Percentiles rank a stretch among this genome's conserved stretches.
phyloP scores from a whole-genome alignment of 2,329 filamentous ascomycete genomes.

The Ascochyta koolunga region DNA sequence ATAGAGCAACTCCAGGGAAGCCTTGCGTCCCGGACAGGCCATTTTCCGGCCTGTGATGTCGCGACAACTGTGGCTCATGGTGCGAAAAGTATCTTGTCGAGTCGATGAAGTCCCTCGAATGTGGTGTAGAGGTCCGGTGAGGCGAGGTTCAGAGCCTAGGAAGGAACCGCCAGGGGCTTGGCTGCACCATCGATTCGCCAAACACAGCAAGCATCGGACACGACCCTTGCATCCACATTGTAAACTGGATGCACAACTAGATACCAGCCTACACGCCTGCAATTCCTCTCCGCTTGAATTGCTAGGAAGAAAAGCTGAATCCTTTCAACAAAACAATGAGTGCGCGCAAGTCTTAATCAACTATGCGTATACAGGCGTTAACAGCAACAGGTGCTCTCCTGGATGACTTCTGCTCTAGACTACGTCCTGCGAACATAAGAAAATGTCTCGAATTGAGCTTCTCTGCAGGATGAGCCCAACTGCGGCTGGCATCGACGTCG shows the following conservation, averaged over 20 bases:
- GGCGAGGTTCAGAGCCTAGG: conserved; percentile 1
- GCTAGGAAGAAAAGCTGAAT: neutral
- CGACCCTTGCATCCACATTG: neutral
- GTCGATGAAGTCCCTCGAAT: conserved; percentile 3
- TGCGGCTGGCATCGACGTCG: no score
- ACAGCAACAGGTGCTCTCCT: neutral
- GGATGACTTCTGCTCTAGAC: no score
- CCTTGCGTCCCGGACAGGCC: conserved; percentile 24
- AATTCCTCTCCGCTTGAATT: neutral
- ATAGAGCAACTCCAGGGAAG: conserved; percentile 23
- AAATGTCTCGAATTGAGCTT: no score
- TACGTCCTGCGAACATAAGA: no score
- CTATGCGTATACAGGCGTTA: neutral
- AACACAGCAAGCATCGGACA: conserved; percentile 4
- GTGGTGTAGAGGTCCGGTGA: neutral
- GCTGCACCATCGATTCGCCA: conserved; percentile 1
- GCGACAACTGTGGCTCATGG: conserved; percentile 11
- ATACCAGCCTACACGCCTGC: neutral
- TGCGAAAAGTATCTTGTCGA: neutral
- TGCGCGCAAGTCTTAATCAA: neutral
- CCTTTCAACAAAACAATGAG: neutral
- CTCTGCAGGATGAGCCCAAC: no score
- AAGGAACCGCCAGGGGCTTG: neutral
- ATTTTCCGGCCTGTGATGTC: conserved; percentile 28
- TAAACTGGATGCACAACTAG: neutral